phyloP scores from a whole-genome alignment of 1,139 yeast species.

The Pneumocystis carinii region DNA sequence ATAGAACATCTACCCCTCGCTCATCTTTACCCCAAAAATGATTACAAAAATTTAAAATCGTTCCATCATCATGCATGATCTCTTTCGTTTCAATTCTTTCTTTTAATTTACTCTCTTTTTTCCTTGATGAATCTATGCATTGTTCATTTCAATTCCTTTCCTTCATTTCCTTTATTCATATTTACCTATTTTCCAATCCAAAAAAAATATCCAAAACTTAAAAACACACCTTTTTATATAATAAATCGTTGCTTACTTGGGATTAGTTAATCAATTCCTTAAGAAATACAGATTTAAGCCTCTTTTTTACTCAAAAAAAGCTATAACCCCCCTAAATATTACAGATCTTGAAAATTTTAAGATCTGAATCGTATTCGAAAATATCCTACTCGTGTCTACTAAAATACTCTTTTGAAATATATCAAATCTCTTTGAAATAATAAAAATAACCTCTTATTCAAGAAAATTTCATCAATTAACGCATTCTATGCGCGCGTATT shows the following conservation, averaged over 20 bases:
- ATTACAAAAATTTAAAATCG: neutral
- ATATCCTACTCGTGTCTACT: too few relatives aligned
- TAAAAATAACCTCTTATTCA: too few relatives aligned
- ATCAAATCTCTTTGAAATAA: too few relatives aligned
- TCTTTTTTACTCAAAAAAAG: too few relatives aligned
- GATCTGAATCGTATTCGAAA: too few relatives aligned
- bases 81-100: neutral
- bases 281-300: too few relatives aligned
- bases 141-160: neutral
- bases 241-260: neutral
- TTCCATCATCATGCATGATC: neutral
- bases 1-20: constrained; percentile 20
- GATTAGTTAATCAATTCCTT: too few relatives aligned
- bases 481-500: too few relatives aligned
- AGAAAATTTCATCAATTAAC: too few relatives aligned
- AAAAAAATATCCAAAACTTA: neutral
- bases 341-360: too few relatives aligned
- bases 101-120: neutral
- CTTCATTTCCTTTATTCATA: neutral
- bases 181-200: neutral
- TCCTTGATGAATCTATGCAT: neutral
- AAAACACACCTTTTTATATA: neutral
- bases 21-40: constrained; percentile 13
- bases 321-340: too few relatives aligned
- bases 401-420: too few relatives aligned